Percentiles rank a stretch among this genome's conserved stretches.
phyloP scores from a whole-genome alignment of 2,329 filamentous ascomycete species.

The Tolypocladium inflatum region DNA sequence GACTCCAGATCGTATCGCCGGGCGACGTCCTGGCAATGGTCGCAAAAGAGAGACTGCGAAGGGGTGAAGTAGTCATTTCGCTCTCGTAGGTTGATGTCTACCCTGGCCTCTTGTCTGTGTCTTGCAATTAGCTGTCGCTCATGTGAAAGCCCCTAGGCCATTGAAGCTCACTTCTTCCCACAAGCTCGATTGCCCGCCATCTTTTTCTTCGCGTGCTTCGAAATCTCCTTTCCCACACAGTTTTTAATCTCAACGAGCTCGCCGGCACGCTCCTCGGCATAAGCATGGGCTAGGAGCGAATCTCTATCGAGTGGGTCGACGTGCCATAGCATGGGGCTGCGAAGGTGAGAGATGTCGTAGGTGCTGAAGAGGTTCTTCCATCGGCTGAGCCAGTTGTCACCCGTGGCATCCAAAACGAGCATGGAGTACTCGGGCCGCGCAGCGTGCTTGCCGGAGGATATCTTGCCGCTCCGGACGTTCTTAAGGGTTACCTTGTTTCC shows the following conservation, averaged over 20 bases:
- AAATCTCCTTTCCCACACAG: constrained; percentile 70
- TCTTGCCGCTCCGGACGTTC: constrained; percentile 24
- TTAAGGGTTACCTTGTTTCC: constrained; percentile 50
- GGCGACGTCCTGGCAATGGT: constrained; percentile 50
- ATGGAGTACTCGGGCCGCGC: constrained; percentile 28
- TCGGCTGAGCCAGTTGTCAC: constrained; percentile 54
- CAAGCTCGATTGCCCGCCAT: constrained; percentile 20
- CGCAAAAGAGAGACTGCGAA: constrained; percentile 49
- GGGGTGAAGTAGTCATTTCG: constrained; percentile 62
- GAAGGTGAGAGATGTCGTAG: constrained; percentile 60
- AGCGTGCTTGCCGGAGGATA: constrained; percentile 5
- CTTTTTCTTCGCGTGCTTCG: constrained; percentile 70
- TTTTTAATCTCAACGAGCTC: constrained; percentile 63
- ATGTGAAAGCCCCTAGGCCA: no score
- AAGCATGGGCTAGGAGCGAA: constrained; percentile 59
- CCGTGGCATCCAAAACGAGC: constrained; percentile 58
- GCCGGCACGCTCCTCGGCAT: constrained; percentile 46
- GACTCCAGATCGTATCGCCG: constrained; percentile 37
- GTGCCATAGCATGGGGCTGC: constrained; percentile 79
- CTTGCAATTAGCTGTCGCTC: background rate
- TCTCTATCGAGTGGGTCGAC: constrained; percentile 68
- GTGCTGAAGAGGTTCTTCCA: constrained; percentile 63
- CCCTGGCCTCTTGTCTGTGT: constrained; percentile 29
- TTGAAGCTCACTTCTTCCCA: constrained; percentile 30
- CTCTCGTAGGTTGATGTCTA: constrained; percentile 56